Conservation (phyloP, 2,329 filamentous ascomycete species). For the Chaetomium sp. region DNA sequence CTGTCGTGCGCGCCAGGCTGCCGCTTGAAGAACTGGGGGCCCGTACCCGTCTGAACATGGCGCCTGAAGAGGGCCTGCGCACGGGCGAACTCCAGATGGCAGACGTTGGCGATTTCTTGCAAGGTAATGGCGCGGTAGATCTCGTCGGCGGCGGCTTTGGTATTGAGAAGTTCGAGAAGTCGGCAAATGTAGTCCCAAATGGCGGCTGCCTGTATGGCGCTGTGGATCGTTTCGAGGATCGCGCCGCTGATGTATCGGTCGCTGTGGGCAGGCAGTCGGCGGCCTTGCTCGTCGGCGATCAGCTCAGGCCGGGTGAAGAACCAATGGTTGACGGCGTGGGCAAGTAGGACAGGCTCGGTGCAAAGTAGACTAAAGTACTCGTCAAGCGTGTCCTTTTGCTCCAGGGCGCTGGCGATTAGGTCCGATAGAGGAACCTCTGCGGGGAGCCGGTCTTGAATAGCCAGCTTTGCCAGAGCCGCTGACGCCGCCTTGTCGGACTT, state of each 20-base stretch:
- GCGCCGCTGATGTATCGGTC: constrained; percentile 48
- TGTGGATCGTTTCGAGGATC: constrained; percentile 47
- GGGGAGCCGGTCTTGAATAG: constrained; percentile 31
- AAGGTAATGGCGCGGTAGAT: constrained; percentile 41
- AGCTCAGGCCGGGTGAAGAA: constrained; percentile 48
- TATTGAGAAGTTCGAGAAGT: constrained; percentile 43
- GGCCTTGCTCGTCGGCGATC: constrained; percentile 49
- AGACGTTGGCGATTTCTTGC: constrained; percentile 51
- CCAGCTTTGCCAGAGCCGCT: constrained; percentile 41
- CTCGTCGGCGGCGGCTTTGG: constrained; percentile 34
- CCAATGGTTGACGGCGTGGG: constrained; percentile 40
- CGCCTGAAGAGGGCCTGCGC: constrained; percentile 46
- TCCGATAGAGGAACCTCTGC: constrained; percentile 40
- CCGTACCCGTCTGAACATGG: constrained; percentile 42
- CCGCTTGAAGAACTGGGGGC: constrained; percentile 48
- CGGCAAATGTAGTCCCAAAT: constrained; percentile 46
- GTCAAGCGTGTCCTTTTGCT: constrained; percentile 41
- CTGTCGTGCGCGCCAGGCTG: constrained; percentile 42
- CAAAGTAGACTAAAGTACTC: constrained; percentile 43
- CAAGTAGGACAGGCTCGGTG: constrained; percentile 40
- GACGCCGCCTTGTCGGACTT: constrained; percentile 38
- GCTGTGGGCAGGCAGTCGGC: constrained; percentile 39
- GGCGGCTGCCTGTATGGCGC: constrained; percentile 40
- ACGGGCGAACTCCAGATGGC: constrained; percentile 47
- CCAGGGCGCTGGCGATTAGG: constrained; percentile 38